These are phyloP conservation scores for Suillus weaverae DNA, from an alignment of 768 basidiomycete species.

Conservation along the genomic window DNA sequence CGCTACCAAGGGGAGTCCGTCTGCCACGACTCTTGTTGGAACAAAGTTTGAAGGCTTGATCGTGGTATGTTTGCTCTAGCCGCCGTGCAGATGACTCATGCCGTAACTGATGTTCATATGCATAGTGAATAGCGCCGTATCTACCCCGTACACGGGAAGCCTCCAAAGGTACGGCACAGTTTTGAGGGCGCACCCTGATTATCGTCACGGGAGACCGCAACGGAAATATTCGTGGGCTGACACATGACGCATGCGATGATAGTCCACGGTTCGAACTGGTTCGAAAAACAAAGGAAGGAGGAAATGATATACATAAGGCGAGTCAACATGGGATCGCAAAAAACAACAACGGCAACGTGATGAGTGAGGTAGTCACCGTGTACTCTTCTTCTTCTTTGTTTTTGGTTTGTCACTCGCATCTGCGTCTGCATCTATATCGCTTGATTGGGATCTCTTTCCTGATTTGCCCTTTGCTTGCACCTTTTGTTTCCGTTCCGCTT, in stretches of 20 bases:
- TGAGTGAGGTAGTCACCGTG: neutral
- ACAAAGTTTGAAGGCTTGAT: neutral
- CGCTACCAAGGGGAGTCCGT: neutral
- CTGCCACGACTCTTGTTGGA: neutral
- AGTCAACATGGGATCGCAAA: neutral
- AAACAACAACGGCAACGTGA: neutral
- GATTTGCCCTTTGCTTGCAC: neutral
- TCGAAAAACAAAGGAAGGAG: neutral
- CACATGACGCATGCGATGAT: neutral
- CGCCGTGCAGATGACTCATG: neutral
- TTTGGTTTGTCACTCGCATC: neutral
- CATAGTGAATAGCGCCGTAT: neutral
- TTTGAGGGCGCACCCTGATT: constrained; percentile 3
- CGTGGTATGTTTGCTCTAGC: neutral
- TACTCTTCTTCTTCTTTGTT: constrained; percentile 1
- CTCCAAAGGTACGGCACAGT: neutral
- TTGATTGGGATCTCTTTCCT: neutral
- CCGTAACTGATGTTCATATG: neutral
- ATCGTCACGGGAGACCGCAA: neutral
- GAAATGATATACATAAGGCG: neutral
- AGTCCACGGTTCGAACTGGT: neutral
- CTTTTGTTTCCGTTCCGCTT: neutral
- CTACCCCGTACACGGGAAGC: neutral
- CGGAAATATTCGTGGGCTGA: constrained; percentile 3
- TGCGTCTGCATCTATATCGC: neutral